Conservation (phyloP, 2,329 filamentous ascomycete genomes). For the Botryotinia narcissicola region DNA sequence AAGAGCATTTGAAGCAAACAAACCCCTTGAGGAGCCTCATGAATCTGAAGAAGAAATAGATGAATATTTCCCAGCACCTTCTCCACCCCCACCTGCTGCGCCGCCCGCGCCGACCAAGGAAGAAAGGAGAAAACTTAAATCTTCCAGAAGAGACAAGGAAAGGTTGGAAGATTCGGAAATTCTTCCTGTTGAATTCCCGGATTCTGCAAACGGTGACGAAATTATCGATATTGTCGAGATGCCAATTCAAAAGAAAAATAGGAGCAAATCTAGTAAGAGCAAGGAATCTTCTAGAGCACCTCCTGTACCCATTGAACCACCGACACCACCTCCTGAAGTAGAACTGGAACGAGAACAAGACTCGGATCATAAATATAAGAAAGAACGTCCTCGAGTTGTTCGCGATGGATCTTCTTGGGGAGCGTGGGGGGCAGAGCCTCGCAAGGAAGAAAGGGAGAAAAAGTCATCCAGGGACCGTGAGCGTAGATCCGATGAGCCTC, state of each 20-base stretch:
- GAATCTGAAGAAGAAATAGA: slow-evolving; percentile 23
- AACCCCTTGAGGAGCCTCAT: slow-evolving; percentile 34
- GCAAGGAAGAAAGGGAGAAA: slow-evolving; percentile 44
- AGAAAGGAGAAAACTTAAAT: slow-evolving; percentile 13
- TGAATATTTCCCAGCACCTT: slow-evolving; percentile 27
- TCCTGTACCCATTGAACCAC: slow-evolving; percentile 41
- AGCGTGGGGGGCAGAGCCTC: slow-evolving; percentile 61
- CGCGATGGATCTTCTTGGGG: slow-evolving; percentile 71
- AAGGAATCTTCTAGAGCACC: slow-evolving; percentile 33
- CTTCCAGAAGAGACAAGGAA: slow-evolving; percentile 3
- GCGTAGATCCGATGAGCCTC: slow-evolving; percentile 23
- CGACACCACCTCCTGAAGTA: slow-evolving; percentile 37
- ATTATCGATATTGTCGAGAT: slow-evolving; percentile 49
- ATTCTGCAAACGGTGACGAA: slow-evolving; percentile 5
- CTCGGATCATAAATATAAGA: slow-evolving; percentile 62
- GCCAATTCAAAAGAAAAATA: slow-evolving; percentile 45
- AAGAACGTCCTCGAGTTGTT: slow-evolving; percentile 73
- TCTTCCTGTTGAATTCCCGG: slow-evolving; percentile 12
- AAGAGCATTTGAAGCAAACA: slow-evolving; percentile 52
- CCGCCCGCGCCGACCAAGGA: slow-evolving; percentile 23
- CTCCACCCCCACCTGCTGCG: slow-evolving; percentile 38
- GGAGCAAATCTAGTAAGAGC: slow-evolving; percentile 42
- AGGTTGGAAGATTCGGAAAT: slow-evolving; percentile 1
- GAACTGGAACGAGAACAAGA: slow-evolving; percentile 42
- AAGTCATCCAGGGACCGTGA: slow-evolving; percentile 38